These are phyloP conservation scores for Mycena maculata DNA, from an alignment of 768 basidiomycete species.

Conservation along the genomic window DNA sequence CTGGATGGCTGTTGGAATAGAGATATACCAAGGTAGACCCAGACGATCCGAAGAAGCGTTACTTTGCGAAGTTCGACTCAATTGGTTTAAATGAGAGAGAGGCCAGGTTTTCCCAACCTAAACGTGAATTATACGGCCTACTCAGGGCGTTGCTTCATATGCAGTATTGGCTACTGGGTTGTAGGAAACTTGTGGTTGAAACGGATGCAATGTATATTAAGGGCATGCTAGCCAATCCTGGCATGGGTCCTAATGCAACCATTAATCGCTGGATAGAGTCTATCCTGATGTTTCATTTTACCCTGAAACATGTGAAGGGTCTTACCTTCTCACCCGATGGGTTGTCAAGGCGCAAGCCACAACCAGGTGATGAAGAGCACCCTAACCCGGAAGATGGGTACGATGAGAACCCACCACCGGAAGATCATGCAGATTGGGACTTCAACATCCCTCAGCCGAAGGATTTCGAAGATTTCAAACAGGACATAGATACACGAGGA, in stretches of 20 bases:
- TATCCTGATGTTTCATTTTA: slow-evolving; percentile 49
- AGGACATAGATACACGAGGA: too few relatives aligned
- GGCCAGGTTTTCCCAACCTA: slow-evolving; percentile 50
- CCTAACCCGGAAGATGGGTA: too few relatives aligned
- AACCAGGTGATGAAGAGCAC: slow-evolving; percentile 37
- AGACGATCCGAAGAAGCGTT: slow-evolving; percentile 32
- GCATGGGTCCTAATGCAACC: slow-evolving; percentile 46
- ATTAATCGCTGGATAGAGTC: slow-evolving; percentile 53
- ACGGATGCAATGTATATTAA: slow-evolving; percentile 48
- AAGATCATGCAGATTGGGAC: too few relatives aligned
- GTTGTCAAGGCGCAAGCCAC: slow-evolving; percentile 38
- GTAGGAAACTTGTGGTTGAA: slow-evolving; percentile 46
- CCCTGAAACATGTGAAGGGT: slow-evolving; percentile 44
- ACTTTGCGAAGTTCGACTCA: slow-evolving; percentile 50
- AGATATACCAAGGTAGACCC: slow-evolving; percentile 49
- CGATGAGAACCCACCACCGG: too few relatives aligned
- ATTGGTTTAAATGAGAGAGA: slow-evolving; percentile 51
- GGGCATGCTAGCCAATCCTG: slow-evolving; percentile 49
- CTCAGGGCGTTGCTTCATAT: slow-evolving; percentile 38
- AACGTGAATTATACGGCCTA: slow-evolving; percentile 53
- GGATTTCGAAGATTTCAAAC: too few relatives aligned
- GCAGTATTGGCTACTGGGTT: slow-evolving; percentile 37
- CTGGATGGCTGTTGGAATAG: slow-evolving; percentile 48
- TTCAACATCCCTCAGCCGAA: too few relatives aligned
- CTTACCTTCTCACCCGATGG: slow-evolving; percentile 45